Conservation (phyloP, 305 asterid species). For the Rubia peregrina region DNA sequence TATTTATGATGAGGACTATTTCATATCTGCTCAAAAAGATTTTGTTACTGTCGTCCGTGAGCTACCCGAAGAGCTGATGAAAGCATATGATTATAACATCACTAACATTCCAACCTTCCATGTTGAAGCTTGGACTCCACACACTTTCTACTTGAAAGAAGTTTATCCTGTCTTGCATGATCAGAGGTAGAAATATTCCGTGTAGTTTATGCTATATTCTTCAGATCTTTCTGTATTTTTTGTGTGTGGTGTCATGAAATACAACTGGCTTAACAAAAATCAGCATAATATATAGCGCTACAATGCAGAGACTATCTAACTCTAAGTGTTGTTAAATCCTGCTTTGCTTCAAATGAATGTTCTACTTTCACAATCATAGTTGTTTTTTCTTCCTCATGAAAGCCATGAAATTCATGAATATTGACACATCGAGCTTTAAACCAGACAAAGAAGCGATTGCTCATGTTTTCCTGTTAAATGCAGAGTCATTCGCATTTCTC, state of each 20-base stretch:
- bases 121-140: constrained; percentile 78
- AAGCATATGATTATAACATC: constrained; percentile 54
- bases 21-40: constrained; percentile 55
- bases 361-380: too few relatives aligned
- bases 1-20: constrained; percentile 76
- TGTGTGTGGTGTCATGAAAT: neutral
- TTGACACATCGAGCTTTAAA: neutral
- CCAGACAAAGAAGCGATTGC: neutral
- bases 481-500: constrained; percentile 78
- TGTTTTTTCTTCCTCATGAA: neutral
- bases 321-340: neutral
- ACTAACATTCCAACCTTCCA: constrained; percentile 53
- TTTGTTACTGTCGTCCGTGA: constrained; percentile 51
- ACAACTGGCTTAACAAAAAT: neutral
- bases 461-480: constrained; percentile 12
- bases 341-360: neutral
- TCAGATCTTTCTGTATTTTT: neutral
- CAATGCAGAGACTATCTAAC: neutral
- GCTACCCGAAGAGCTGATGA: constrained; percentile 63
- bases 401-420: neutral
- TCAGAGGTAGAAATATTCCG: constrained; percentile 34
- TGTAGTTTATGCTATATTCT: neutral
- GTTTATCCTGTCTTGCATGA: constrained; percentile 64
- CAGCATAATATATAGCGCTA: neutral
- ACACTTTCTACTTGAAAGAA: constrained; percentile 61